A percentile compares a stretch with the other conserved stretches of the same genome.
These are phyloP conservation scores for Aquanectria penicillioides DNA, from an alignment of 2,329 filamentous ascomycete genomes.

Conservation along the genomic window DNA sequence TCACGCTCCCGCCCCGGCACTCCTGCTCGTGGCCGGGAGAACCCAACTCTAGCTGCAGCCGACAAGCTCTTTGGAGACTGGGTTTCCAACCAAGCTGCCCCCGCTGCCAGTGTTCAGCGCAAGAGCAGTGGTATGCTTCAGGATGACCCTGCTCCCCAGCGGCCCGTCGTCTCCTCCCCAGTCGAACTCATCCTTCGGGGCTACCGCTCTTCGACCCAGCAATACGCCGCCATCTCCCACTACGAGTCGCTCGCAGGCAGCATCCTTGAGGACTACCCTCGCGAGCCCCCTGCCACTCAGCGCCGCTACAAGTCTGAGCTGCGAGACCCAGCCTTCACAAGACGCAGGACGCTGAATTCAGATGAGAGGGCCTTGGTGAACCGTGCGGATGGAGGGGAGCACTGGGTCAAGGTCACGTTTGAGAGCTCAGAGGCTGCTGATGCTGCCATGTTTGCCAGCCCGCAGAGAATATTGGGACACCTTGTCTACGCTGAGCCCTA, in stretches of 20 bases:
- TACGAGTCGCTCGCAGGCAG: slow-evolving; percentile 87
- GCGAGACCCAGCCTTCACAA: slow-evolving; percentile 76
- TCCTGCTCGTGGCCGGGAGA: slow-evolving; percentile 64
- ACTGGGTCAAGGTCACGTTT: slow-evolving; percentile 93
- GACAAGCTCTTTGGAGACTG: slow-evolving; percentile 71
- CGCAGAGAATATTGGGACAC: slow-evolving; percentile 76
- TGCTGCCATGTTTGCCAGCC: slow-evolving; percentile 74
- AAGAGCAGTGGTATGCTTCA: slow-evolving; percentile 51
- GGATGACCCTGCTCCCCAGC: slow-evolving; percentile 52
- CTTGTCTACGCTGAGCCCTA: slow-evolving; percentile 78
- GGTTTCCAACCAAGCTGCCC: slow-evolving; percentile 59
- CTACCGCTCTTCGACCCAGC: slow-evolving; percentile 70
- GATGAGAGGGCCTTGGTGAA: slow-evolving; percentile 84
- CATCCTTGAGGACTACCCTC: slow-evolving; percentile 93
- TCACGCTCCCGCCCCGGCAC: slow-evolving; percentile 71
- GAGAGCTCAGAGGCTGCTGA: slow-evolving; percentile 78
- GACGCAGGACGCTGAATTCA: slow-evolving; percentile 70
- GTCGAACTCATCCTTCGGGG: slow-evolving; percentile 88
- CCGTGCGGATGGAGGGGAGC: slow-evolving; percentile 81
- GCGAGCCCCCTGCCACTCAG: slow-evolving; percentile 78
- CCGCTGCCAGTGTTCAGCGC: slow-evolving; percentile 43
- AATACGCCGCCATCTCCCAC: slow-evolving; percentile 89
- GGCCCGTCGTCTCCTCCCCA: slow-evolving; percentile 54
- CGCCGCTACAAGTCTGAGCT: slow-evolving; percentile 79
- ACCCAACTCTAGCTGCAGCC: slow-evolving; percentile 69